Conservation (phyloP, 208 protist genomes). For the Acanthamoeba lenticulata region DNA sequence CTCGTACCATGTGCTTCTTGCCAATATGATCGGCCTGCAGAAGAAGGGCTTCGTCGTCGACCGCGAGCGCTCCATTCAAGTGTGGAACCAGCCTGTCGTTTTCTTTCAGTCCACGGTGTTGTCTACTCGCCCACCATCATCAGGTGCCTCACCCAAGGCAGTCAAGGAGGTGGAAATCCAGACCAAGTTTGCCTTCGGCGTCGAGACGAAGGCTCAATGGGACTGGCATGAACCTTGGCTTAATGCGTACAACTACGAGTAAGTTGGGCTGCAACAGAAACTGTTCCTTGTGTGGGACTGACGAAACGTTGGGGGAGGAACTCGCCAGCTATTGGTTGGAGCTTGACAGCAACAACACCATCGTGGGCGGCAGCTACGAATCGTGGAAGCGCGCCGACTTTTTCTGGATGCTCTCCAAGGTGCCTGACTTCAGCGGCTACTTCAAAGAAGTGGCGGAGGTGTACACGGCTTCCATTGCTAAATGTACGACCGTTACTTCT, state of each 20-base stretch:
- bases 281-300: too few species aligned
- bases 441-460: background rate
- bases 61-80: background rate
- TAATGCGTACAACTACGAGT: background rate
- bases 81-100: background rate
- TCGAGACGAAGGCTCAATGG: background rate
- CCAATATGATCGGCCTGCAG: background rate
- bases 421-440: constrained; percentile 28
- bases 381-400: constrained; percentile 35
- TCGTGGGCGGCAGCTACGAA: constrained; percentile 26
- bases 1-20: background rate
- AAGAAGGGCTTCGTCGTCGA: background rate
- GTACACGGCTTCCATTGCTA: background rate
- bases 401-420: background rate
- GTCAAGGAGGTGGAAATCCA: background rate
- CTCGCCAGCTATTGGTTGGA: constrained; percentile 40
- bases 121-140: background rate
- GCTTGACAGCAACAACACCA: constrained; percentile 32
- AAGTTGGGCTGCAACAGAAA: background rate
- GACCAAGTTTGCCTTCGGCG: background rate
- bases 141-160: background rate
- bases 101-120: background rate
- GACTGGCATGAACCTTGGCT: too few species aligned
- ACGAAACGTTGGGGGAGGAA: too few species aligned
- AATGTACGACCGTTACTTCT: background rate